Conservation (phyloP, 2,329 filamentous ascomycete species). For the Mollisia scopiformis region DNA sequence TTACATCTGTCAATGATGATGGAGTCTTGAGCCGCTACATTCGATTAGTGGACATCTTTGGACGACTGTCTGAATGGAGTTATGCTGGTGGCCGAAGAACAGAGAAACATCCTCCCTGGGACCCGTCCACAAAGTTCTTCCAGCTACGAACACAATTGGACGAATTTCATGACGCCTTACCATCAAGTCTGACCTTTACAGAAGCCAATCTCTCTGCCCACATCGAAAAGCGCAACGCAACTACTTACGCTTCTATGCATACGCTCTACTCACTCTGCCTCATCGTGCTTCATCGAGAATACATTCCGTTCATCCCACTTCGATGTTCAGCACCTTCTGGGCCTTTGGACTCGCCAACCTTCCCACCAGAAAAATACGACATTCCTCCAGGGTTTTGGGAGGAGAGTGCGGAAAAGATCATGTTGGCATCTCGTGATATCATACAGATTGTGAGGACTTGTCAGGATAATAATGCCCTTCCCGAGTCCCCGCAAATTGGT, state of each 20-base stretch:
- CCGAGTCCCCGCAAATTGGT: slow-evolving; percentile 66
- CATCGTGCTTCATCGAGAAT: slow-evolving; percentile 71
- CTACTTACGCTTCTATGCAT: slow-evolving; percentile 68
- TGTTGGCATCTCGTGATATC: slow-evolving; percentile 64
- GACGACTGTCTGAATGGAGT: slow-evolving; percentile 60
- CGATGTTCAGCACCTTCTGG: slow-evolving; percentile 51
- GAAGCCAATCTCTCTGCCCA: slow-evolving; percentile 66
- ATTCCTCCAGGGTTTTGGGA: slow-evolving; percentile 63
- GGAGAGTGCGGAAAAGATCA: slow-evolving; percentile 62
- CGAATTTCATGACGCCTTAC: slow-evolving; percentile 56
- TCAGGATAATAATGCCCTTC: slow-evolving; percentile 59
- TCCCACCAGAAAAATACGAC: slow-evolving; percentile 48
- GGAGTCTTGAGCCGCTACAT: slow-evolving; percentile 51
- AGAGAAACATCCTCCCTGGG: slow-evolving; percentile 61
- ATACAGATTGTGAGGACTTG: slow-evolving; percentile 66
- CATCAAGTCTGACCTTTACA: slow-evolving; percentile 56
- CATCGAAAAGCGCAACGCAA: slow-evolving; percentile 64
- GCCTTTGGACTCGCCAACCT: slow-evolving; percentile 61
- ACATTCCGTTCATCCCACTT: slow-evolving; percentile 67
- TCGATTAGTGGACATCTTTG: slow-evolving; percentile 61
- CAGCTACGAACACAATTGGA: slow-evolving; percentile 54
- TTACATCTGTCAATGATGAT: slow-evolving; percentile 25
- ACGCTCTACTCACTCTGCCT: slow-evolving; percentile 66
- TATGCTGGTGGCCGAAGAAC: slow-evolving; percentile 53
- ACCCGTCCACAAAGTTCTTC: slow-evolving; percentile 55